Evolutionary conservation across 176 grass and related monocot genomes (phyloP).

Genomic region (Carex scoparia): DNA sequence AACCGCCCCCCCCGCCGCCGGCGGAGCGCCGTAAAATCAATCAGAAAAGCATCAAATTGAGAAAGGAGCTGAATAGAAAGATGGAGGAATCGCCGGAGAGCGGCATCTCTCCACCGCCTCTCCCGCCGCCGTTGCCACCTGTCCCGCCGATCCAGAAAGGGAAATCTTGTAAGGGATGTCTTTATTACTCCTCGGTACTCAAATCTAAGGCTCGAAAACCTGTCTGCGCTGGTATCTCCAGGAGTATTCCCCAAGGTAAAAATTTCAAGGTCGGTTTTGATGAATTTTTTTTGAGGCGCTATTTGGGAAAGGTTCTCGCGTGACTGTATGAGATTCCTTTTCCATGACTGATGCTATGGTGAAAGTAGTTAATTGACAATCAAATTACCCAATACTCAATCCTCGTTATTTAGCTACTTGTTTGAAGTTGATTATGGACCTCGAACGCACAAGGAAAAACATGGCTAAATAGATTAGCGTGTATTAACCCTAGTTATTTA

Average conservation of each 20-base stretch:
- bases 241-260: slow-evolving; percentile 52
- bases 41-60: not conserved
- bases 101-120: not conserved
- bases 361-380: not conserved
- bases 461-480: not conserved
- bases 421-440: not conserved
- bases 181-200: slow-evolving; percentile 79
- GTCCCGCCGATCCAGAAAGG: slow-evolving; percentile 33
- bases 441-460: not conserved
- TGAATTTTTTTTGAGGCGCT: not conserved
- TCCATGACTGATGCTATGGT: slow-evolving; percentile 13
- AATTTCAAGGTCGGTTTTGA: not conserved
- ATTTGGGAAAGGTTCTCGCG: not conserved
- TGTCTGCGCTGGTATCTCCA: slow-evolving; percentile 67
- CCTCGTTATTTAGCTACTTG: not conserved
- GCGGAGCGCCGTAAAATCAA: not conserved
- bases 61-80: not conserved
- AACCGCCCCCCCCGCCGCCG: not conserved
- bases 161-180: slow-evolving; percentile 82
- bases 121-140: not conserved
- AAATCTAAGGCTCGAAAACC: slow-evolving; percentile 46
- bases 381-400: not conserved
- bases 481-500: not conserved
- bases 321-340: not conserved
- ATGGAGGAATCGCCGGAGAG: slow-evolving; percentile 26